A percentile compares a stretch with the other conserved stretches of the same genome.
Conservation (phyloP, 306 rosid species). For the Cucumis melo region DNA sequence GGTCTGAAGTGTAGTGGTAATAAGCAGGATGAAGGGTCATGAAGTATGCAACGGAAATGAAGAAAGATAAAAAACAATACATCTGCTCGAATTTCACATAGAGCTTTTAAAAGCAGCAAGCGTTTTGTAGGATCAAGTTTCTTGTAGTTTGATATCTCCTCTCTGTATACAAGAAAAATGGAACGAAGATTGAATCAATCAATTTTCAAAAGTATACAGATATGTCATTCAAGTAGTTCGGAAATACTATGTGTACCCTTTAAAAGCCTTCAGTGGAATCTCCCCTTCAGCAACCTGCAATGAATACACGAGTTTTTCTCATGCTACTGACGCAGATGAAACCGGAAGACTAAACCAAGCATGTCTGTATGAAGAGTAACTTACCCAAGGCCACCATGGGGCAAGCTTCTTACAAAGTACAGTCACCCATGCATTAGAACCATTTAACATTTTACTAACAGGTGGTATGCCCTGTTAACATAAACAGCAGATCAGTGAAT, state of each 20-base stretch:
- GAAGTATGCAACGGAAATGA: slow-evolving; percentile 5
- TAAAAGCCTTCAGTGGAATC: slow-evolving; percentile 57
- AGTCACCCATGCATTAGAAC: slow-evolving; percentile 70
- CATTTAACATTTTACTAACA: slow-evolving; percentile 33
- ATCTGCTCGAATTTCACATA: slow-evolving; percentile 82
- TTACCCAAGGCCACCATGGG: slow-evolving; percentile 91
- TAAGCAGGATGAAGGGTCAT: slow-evolving; percentile 1
- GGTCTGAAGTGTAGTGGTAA: background rate
- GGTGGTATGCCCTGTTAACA: slow-evolving; percentile 69
- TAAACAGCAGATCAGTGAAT: slow-evolving; percentile 2
- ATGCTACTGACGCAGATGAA: background rate
- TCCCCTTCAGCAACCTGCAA: slow-evolving; percentile 83
- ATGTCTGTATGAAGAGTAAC: slow-evolving; percentile 10
- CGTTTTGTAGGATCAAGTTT: slow-evolving; percentile 58
- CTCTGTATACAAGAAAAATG: slow-evolving; percentile 39
- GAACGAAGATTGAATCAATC: background rate
- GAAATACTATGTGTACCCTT: slow-evolving; percentile 40
- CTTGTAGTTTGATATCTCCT: slow-evolving; percentile 59
- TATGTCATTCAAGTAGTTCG: background rate
- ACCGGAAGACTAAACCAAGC: background rate
- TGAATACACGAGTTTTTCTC: background rate
- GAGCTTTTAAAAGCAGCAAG: slow-evolving; percentile 59
- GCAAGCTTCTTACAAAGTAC: slow-evolving; percentile 62
- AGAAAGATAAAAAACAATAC: slow-evolving; percentile 22
- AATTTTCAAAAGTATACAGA: background rate